phyloP scores from a whole-genome alignment of 371 early-diverging fungal species.

The Capillidium rhysosporum region DNA sequence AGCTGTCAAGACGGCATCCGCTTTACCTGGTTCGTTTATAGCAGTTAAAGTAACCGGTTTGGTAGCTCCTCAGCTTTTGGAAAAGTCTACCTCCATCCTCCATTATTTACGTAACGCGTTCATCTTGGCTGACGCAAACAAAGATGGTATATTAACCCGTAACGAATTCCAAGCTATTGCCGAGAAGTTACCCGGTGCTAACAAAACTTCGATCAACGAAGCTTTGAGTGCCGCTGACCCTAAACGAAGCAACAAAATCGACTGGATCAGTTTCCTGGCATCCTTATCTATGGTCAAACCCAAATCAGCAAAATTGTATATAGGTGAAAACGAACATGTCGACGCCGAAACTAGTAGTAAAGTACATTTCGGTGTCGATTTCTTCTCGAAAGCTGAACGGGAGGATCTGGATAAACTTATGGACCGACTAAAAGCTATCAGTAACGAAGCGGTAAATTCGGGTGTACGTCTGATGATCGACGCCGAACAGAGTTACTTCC shows the following conservation, averaged over 20 bases:
- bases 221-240: slow-evolving; percentile 22
- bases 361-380: slow-evolving; percentile 7
- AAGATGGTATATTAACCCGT: slow-evolving; percentile 20
- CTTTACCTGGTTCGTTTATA: slow-evolving; percentile 38
- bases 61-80: slow-evolving; percentile 48
- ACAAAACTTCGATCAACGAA: slow-evolving; percentile 11
- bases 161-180: slow-evolving; percentile 16
- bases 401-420: slow-evolving; percentile 50
- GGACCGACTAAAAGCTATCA: slow-evolving; percentile 36
- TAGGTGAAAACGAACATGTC: slow-evolving; percentile 7
- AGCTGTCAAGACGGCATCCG: slow-evolving; percentile 44
- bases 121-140: slow-evolving; percentile 20
- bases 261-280: slow-evolving; percentile 36
- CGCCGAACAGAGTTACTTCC: slow-evolving; percentile 43
- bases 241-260: slow-evolving; percentile 13
- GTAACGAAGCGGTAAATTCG: slow-evolving; percentile 29
- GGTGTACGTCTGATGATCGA: slow-evolving; percentile 38
- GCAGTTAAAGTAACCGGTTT: slow-evolving; percentile 85
- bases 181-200: slow-evolving; percentile 16
- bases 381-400: slow-evolving; percentile 27
- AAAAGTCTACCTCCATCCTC: slow-evolving; percentile 39
- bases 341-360: neutral
- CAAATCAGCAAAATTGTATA: slow-evolving; percentile 21
- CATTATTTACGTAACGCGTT: slow-evolving; percentile 18
- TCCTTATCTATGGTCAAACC: slow-evolving; percentile 33